Conservation (phyloP, 208 protist genomes). For the Leishmania amazonensis region DNA sequence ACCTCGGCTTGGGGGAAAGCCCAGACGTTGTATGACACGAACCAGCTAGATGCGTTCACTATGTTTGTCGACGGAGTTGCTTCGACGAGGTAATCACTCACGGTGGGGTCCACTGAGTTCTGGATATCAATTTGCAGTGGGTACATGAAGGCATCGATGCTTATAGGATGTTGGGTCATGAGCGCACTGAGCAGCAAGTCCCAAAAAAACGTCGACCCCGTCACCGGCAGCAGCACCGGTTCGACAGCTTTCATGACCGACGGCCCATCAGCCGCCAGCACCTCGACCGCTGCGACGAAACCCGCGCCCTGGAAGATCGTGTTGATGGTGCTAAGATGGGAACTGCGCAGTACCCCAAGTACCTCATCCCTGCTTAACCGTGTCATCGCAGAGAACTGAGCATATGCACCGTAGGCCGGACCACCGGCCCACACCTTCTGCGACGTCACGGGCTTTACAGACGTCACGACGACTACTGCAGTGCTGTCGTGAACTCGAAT, state of each 20-base stretch:
- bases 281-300: neutral
- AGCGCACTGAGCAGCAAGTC: neutral
- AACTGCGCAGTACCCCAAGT: constrained; percentile 2
- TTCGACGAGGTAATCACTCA: neutral
- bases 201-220: constrained; percentile 23
- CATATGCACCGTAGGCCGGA: constrained; percentile 9
- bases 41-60: constrained; percentile 26
- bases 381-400: constrained; percentile 1
- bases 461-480: neutral
- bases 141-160: neutral
- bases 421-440: neutral
- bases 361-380: neutral
- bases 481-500: constrained; percentile 1
- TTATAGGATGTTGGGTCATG: neutral
- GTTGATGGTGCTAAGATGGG: constrained; percentile 10
- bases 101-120: constrained; percentile 1
- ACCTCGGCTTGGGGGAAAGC: constrained; percentile 6
- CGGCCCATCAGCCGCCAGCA: constrained; percentile 11
- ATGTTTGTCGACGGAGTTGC: neutral
- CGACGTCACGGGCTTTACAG: neutral
- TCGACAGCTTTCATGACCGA: neutral
- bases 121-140: constrained; percentile 20
- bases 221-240: constrained; percentile 12
- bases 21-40: constrained; percentile 20
- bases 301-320: neutral